Evolutionary conservation across 2,329 filamentous ascomycete genomes (phyloP), one percentile per base, ranked within the genome.

Genomic region (Aspergillus sp.): DNA sequence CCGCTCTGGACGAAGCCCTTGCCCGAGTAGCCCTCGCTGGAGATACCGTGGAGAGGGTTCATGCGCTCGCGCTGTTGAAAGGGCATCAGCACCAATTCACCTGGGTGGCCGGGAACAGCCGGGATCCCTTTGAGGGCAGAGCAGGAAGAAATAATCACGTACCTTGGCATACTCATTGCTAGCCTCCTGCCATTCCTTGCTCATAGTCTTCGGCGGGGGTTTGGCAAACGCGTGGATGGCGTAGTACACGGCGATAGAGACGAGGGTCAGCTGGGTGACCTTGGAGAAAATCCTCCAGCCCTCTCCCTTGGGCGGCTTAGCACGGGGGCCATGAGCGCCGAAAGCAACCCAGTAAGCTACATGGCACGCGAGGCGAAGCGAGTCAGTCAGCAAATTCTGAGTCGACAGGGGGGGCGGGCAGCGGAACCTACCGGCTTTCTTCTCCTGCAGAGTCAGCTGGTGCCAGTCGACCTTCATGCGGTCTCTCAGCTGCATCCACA

Each of bases 271-370:
- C 52, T 80, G 61, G 40, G 70, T 57, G 37, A 84, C 80, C 65
- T 86, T 83, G 58, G 78, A 68, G 55, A 82, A 72, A 51, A 96
- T 72, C 62, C 80, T 88, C 66, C 76, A 74, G 64, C 72, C 74
- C 74, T 95, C 89, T 54, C 85, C 89, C 47, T 91, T 82, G 42
- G 89, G 85, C 48, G 82, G 64, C 43, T 73, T 69, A 49, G 89
- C 80, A 53, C 91, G 89, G 52, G 91, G 91, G 37, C 91, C 91
- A 67, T 98, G 91, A 57, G 88, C 80, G 47, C 91, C 91, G 61
- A 98, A 98, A 48, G 91, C 88, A 58, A 98, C 94, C 81, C 84
- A 98, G 78, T 96, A 98, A 46, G 91, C 91, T 98, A 61, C 64
- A 48, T 10, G 27, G 35, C 14, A 41, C 24, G 16, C 32, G 39